Percentiles rank a stretch among this genome's conserved stretches.
Conservation (phyloP, 139 green algal species). For the Nannochloris sp. region DNA sequence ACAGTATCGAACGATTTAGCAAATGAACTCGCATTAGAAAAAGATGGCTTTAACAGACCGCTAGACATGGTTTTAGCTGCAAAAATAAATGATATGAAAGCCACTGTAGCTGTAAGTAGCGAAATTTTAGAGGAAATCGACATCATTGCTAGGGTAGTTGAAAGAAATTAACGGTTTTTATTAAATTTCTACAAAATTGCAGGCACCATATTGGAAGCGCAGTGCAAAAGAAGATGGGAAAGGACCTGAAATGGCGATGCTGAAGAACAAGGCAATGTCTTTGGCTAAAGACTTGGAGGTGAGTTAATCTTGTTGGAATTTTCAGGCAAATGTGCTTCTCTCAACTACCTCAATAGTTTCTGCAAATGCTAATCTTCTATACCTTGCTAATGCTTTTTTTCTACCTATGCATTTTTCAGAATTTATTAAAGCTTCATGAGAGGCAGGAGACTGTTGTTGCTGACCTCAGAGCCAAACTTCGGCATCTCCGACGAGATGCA, state of each 20-base stretch:
- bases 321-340: no score
- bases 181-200: not conserved
- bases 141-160: not conserved
- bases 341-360: not conserved
- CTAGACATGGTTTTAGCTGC: not conserved
- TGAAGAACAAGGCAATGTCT: not conserved
- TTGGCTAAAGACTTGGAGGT: not conserved
- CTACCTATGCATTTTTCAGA: not conserved
- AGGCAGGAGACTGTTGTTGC: constrained; percentile 5
- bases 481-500: constrained; percentile 9
- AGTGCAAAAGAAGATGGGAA: not conserved
- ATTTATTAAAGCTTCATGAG: constrained; percentile 17
- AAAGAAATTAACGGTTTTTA: not conserved
- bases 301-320: no score
- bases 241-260: not conserved
- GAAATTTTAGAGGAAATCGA: no score
- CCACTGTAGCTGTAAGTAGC: not conserved
- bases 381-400: not conserved
- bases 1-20: not conserved
- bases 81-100: not conserved
- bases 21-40: not conserved
- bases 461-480: constrained; percentile 7
- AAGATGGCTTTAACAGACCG: not conserved
- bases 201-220: not conserved
- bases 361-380: not conserved